Conservation (phyloP, 2,329 filamentous ascomycete genomes). For the Fonsecaea erecta region DNA sequence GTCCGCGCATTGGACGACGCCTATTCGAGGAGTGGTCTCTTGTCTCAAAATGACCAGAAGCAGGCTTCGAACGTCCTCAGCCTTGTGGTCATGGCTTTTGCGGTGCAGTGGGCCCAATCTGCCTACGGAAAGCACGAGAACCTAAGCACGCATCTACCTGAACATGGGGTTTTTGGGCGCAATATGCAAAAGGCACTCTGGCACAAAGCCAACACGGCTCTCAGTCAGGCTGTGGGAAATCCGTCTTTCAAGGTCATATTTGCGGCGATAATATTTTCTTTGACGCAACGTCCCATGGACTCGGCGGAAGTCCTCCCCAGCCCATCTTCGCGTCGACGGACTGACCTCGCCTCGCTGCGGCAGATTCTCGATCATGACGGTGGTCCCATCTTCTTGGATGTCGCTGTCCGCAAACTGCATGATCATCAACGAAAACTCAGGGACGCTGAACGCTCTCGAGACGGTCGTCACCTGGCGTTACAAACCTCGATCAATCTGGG, state of each 20-base stretch:
- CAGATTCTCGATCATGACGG: slow-evolving; percentile 18
- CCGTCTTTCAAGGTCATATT: slow-evolving; percentile 52
- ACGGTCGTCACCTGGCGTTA: neutral
- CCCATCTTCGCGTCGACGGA: neutral
- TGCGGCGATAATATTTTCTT: slow-evolving; percentile 53
- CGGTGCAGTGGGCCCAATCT: slow-evolving; percentile 28
- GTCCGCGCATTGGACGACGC: slow-evolving; percentile 25
- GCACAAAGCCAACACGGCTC: slow-evolving; percentile 48
- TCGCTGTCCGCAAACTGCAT: slow-evolving; percentile 23
- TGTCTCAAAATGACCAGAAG: slow-evolving; percentile 22
- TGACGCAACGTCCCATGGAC: slow-evolving; percentile 49
- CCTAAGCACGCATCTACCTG: slow-evolving; percentile 16
- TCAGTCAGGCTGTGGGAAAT: slow-evolving; percentile 46
- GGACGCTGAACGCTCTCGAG: slow-evolving; percentile 4
- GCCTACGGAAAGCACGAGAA: slow-evolving; percentile 30
- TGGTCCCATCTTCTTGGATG: slow-evolving; percentile 19
- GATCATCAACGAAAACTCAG: slow-evolving; percentile 20
- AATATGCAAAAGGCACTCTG: slow-evolving; percentile 47
- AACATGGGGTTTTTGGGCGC: slow-evolving; percentile 39
- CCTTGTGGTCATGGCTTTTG: slow-evolving; percentile 28
- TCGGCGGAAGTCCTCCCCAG: slow-evolving; percentile 1
- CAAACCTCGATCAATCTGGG: neutral
- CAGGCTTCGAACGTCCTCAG: slow-evolving; percentile 25
- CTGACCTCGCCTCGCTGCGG: slow-evolving; percentile 15
- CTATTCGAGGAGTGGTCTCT: slow-evolving; percentile 11